Base-by-base conservation (phyloP, 2,329 filamentous ascomycete genomes). In the Penicillium sp. region DNA sequence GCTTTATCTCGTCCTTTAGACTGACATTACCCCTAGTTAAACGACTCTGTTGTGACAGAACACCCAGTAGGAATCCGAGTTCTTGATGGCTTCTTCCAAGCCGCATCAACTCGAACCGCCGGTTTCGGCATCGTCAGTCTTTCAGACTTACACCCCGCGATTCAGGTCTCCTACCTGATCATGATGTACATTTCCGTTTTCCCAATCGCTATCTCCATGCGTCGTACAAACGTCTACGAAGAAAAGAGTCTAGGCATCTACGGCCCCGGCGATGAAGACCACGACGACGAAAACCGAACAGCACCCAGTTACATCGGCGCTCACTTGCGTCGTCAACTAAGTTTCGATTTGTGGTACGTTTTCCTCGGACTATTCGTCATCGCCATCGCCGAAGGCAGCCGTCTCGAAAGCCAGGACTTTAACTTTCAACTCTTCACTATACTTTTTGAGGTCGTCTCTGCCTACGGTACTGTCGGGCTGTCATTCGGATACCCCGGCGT, bases 111-210 rank as follows among this genome's bases (percentile, higher is more conserved):
- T 1, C 83, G 95, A 70, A 98, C 95, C 0, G 93, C 95, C 3
- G 93, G 95, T 0, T 96, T 97, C 69, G 83, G 90, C 1, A 90
- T 90, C 29, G 85, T 98, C 65, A 91, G 89, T 70, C 78, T 98
- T 39, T 80, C 89, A 1, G 78, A 84, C 0, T 80, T 99, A 2
- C 93, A 98, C 64, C 93, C 95, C 1, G 95, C 90, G 3, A 91
- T 97, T 56, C 93, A 96, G 68, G 91, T 96, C 14, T 91, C 92
- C 24, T 98, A 97, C 77, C 81, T 98, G 75, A 88, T 98, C 74
- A 98, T 98, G 95, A 98, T 98, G 95, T 98, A 98, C 75, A 96
- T 98, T 60, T 96, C 93, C 56, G 90, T 97, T 58, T 96, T 96
- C 66, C 93, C 93, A 5, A 96, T 98, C 66, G 93, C 95, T 71